These are phyloP conservation scores for Zancudomyces culisetae DNA, from an alignment of 371 early-diverging fungal species.

Conservation along the genomic window DNA sequence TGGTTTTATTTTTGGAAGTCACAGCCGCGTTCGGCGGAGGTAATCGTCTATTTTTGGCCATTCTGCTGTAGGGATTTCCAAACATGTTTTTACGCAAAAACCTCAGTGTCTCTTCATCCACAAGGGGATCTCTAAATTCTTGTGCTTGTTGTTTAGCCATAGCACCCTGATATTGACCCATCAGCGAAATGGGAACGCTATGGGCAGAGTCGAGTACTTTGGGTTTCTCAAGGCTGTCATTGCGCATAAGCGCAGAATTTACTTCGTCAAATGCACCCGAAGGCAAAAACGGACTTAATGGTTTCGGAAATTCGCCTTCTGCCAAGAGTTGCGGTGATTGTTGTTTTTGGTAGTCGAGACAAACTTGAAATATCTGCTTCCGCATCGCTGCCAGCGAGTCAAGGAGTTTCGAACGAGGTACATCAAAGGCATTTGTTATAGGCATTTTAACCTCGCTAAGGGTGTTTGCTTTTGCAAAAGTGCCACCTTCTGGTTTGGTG, in stretches of 20 bases:
- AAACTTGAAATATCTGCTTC: background rate
- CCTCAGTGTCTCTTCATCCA: slow-evolving; percentile 35
- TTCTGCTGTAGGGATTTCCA: slow-evolving; percentile 41
- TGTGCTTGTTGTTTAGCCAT: slow-evolving; percentile 27
- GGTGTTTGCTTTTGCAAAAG: background rate
- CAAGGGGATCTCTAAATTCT: slow-evolving; percentile 35
- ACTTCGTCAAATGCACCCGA: background rate
- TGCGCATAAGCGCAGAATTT: background rate
- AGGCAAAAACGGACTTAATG: slow-evolving; percentile 16
- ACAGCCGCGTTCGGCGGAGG: slow-evolving; percentile 9
- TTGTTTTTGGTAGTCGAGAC: background rate
- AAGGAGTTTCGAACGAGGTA: slow-evolving; percentile 19
- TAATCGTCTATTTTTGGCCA: slow-evolving; percentile 13
- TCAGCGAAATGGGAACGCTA: slow-evolving; percentile 37
- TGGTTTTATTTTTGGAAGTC: slow-evolving; percentile 3
- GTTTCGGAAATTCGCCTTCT: background rate
- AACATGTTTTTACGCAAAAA: slow-evolving; percentile 35
- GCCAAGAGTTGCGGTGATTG: background rate
- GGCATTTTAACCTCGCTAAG: slow-evolving; percentile 9
- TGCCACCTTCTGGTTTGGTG: background rate
- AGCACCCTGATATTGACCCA: slow-evolving; percentile 38
- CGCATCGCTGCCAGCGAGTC: slow-evolving; percentile 18
- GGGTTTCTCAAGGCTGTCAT: slow-evolving; percentile 21
- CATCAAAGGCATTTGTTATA: slow-evolving; percentile 21
- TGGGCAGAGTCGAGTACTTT: slow-evolving; percentile 25